phyloP scores from a whole-genome alignment of 2,329 filamentous ascomycete species.

The Grosmannia penicillata region DNA sequence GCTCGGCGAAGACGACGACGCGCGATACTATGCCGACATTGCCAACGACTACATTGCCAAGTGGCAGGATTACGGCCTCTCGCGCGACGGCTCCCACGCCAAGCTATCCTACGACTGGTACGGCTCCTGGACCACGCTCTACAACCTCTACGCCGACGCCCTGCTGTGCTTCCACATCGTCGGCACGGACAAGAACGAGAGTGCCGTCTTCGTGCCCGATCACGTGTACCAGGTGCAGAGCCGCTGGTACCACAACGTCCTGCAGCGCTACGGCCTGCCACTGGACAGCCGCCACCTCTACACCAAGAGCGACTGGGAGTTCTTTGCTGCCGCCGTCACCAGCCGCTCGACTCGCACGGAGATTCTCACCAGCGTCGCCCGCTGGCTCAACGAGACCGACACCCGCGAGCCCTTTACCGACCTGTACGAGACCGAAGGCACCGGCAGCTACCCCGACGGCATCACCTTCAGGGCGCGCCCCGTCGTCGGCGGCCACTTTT shows the following conservation, averaged over 20 bases:
- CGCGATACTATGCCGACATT: constrained; percentile 45
- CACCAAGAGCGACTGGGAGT: constrained; percentile 84
- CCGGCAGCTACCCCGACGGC: constrained; percentile 59
- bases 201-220: constrained; percentile 49
- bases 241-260: constrained; percentile 63
- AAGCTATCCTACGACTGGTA: constrained; percentile 66
- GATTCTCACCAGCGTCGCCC: constrained; percentile 59
- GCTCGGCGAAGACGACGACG: constrained; percentile 42
- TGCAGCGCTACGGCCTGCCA: constrained; percentile 70
- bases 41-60: constrained; percentile 52
- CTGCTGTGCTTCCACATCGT: constrained; percentile 19
- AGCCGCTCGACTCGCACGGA: constrained; percentile 51
- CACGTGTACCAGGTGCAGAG: constrained; percentile 67
- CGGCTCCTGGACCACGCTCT: constrained; percentile 63
- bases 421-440: constrained; percentile 65
- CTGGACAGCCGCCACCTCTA: constrained; percentile 73
- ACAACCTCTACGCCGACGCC: constrained; percentile 56
- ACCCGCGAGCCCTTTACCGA: constrained; percentile 70
- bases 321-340: constrained; percentile 71
- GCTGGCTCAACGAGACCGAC: constrained; percentile 71
- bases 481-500: constrained; percentile 76
- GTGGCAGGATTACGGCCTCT: constrained; percentile 55
- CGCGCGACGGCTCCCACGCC: constrained; percentile 51
- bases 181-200: constrained; percentile 9
- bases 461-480: constrained; percentile 68